phyloP scores from a whole-genome alignment of 495 filamentous ascomycete genomes.

The Trichocladium uniseriatum region DNA sequence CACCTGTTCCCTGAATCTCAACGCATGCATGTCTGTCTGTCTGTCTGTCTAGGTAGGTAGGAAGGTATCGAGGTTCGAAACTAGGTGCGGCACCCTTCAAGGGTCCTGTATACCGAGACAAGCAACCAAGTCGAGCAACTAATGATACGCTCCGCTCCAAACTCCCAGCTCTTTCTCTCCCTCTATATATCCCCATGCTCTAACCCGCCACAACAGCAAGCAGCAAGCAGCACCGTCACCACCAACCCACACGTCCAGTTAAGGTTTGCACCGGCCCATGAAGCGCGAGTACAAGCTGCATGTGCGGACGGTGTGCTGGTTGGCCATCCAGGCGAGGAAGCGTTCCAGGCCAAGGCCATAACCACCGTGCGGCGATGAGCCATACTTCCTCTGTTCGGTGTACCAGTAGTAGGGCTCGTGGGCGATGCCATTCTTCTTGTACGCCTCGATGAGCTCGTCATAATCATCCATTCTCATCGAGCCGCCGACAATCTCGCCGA shows the following conservation, averaged over 20 bases:
- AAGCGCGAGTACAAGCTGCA: constrained; percentile 88
- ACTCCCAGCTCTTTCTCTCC: no score
- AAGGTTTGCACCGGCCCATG: constrained; percentile 90
- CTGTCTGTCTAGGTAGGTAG: no score
- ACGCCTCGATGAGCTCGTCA: constrained; percentile 85
- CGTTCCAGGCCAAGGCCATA: constrained; percentile 94
- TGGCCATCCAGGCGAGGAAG: constrained; percentile 93
- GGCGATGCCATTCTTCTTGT: constrained; percentile 77
- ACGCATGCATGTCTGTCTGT: no score
- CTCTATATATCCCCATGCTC: no score
- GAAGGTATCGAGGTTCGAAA: no score
- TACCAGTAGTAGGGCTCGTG: constrained; percentile 96
- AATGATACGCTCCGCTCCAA: no score
- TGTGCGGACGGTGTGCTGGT: constrained; percentile 82
- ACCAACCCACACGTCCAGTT: constrained; percentile 6
- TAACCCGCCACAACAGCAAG: no score
- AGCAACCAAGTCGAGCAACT: no score
- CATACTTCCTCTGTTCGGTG: constrained; percentile 97
- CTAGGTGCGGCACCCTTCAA: no score
- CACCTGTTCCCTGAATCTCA: no score
- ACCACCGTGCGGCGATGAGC: constrained; percentile 86
- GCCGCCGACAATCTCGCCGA: constrained; percentile 94
- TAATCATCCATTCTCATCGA: constrained; percentile 93
- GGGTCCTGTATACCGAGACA: no score
- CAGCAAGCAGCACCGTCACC: no score